Base-by-base conservation (phyloP, 2,329 filamentous ascomycete species). In the Rugonectria rugulosa region DNA sequence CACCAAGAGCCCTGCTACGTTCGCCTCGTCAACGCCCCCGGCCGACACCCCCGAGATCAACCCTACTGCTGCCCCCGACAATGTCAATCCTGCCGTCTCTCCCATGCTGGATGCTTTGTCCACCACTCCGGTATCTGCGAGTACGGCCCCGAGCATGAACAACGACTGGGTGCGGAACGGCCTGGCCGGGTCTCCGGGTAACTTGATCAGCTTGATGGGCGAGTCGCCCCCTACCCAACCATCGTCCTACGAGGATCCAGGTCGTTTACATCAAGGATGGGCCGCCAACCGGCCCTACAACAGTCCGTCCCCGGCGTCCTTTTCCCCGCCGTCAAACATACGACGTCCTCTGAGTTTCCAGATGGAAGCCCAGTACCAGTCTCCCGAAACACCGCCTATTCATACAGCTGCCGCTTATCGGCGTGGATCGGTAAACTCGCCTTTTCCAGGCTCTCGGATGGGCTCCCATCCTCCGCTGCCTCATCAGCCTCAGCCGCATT, bases 401-500 rank as follows among this genome's bases (percentile, higher is more conserved):
- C 62, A 73, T 6, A 64, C 75, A 5, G 57, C 68, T 31, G 70
- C 73, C 3, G 68, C 71, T 7, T 70, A 73, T 43, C 74, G 81
- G 32, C 74, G 80, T 31, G 77, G 77, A 66, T 83, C 81, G 12
- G 72, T 82, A 57, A 79, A 84, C 49, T 82, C 83, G 7, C 79
- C 81, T 43, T 77, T 79, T 53, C 74, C 77, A 24, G 76, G 77
- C 11, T 59, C 65, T 11, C 80, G 83, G 51, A 71, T 72, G 54
- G 68, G 74, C 57, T 70, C 78, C 29, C 80, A 85, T 46, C 86
- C 85, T n/a, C 88, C 89, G 3, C 81, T 88, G 9, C 89, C 90
- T 4, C 90, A 93, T 69, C 84, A 91, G 56, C 82, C 87, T 1
- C 90, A 93, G 71, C 75, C 89, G 15, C 90, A 93, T 74, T 94